A percentile compares a stretch with the other conserved stretches of the same genome.
These are phyloP conservation scores for Citrullus mucosospermus DNA, from an alignment of 306 rosid species.

Conservation along the genomic window DNA sequence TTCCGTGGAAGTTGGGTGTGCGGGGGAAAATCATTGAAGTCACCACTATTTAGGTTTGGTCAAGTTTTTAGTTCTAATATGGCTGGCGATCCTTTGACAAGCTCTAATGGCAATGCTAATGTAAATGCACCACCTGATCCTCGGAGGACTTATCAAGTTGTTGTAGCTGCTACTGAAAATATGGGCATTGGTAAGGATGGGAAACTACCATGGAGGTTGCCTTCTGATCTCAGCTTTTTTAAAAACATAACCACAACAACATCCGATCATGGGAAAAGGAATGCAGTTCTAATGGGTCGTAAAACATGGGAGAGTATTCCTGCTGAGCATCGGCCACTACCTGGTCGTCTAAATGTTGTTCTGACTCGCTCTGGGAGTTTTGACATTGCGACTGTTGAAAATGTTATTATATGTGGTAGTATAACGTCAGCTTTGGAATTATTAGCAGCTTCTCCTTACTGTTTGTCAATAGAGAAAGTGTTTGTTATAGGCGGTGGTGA, in stretches of 20 bases:
- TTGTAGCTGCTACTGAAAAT: slow-evolving; percentile 69
- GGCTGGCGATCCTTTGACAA: slow-evolving; percentile 50
- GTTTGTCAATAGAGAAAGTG: slow-evolving; percentile 85
- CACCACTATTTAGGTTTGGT: slow-evolving; percentile 9
- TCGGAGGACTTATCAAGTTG: slow-evolving; percentile 80
- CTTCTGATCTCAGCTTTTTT: slow-evolving; percentile 70
- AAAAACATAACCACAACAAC: slow-evolving; percentile 46
- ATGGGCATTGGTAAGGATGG: slow-evolving; percentile 93
- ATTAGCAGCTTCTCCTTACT: slow-evolving; percentile 82
- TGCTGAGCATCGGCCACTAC: slow-evolving; percentile 48
- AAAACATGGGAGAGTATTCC: slow-evolving; percentile 89
- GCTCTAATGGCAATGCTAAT: slow-evolving; percentile 37
- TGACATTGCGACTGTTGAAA: slow-evolving; percentile 87
- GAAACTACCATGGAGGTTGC: slow-evolving; percentile 69
- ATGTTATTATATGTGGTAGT: slow-evolving; percentile 84
- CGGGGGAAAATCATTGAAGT: slow-evolving; percentile 20
- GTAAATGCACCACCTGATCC: slow-evolving; percentile 27
- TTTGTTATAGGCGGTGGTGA: slow-evolving; percentile 87
- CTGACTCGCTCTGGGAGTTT: slow-evolving; percentile 89
- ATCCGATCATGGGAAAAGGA: slow-evolving; percentile 69
- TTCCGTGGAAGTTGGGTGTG: slow-evolving; percentile 21
- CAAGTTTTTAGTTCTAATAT: slow-evolving; percentile 26
- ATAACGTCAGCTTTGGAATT: slow-evolving; percentile 76
- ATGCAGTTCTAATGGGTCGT: slow-evolving; percentile 90
- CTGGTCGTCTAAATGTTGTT: slow-evolving; percentile 88